Percentiles rank a stretch among this genome's conserved stretches.
These are phyloP conservation scores for Hirsutella minnesotensis DNA, from an alignment of 2,329 filamentous ascomycete species.

Conservation along the genomic window DNA sequence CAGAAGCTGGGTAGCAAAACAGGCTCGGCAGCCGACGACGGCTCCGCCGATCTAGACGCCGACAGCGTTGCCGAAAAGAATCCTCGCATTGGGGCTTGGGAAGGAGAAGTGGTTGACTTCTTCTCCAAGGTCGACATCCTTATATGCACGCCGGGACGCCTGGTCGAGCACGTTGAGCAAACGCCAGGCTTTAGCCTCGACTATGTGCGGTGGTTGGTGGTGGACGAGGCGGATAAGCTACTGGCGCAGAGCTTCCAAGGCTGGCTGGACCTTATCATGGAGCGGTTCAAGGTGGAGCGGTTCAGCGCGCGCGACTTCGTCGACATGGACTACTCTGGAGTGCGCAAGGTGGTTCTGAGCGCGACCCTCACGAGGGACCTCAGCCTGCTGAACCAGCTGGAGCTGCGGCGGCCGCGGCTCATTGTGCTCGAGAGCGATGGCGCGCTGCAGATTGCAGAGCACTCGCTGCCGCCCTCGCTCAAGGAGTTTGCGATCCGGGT, in stretches of 20 bases:
- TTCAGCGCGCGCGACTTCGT: constrained; percentile 42
- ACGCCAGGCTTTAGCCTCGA: constrained; percentile 74
- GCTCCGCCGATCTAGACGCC: constrained; percentile 8
- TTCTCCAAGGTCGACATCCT: constrained; percentile 73
- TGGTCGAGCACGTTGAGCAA: constrained; percentile 80
- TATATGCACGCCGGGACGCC: constrained; percentile 80
- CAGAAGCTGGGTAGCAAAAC: constrained; percentile 2
- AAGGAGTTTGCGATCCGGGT: constrained; percentile 57
- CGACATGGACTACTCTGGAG: constrained; percentile 36
- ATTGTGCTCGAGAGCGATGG: constrained; percentile 56
- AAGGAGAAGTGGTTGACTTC: constrained; percentile 47
- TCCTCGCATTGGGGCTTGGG: constrained; percentile 20
- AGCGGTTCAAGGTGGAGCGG: constrained; percentile 37
- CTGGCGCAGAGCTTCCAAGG: constrained; percentile 87
- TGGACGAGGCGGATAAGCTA: constrained; percentile 89
- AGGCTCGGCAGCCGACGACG: constrained; percentile 7
- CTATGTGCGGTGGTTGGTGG: constrained; percentile 74
- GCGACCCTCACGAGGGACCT: constrained; percentile 87
- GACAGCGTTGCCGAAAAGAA: constrained; percentile 9
- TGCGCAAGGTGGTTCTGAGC: constrained; percentile 78
- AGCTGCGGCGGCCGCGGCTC: constrained; percentile 60
- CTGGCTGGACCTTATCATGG: constrained; percentile 67
- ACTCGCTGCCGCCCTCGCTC: constrained; percentile 49
- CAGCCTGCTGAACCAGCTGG: constrained; percentile 63
- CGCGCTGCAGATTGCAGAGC: constrained; percentile 31